A percentile compares a stretch with the other conserved stretches of the same genome.
Conservation (phyloP, 129 eudicot species). For the Chrysanthemum lavandulifolium region DNA sequence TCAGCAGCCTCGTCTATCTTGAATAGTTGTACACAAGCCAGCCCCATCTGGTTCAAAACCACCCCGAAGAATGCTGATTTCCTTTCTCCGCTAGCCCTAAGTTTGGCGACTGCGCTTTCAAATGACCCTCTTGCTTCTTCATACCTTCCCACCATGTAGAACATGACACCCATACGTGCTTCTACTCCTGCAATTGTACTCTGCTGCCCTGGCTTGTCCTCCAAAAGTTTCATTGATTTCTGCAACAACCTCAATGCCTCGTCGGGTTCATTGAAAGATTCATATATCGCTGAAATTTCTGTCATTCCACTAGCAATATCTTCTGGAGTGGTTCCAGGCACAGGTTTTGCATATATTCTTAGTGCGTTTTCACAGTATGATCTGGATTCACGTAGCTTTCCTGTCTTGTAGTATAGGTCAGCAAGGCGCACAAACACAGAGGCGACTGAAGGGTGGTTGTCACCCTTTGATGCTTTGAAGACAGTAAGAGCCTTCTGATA, state of each 20-base stretch:
- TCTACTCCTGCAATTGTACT: constrained; percentile 93
- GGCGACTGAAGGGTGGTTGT: constrained; percentile 95
- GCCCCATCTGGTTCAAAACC: constrained; percentile 92
- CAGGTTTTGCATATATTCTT: constrained; percentile 89
- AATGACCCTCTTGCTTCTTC: constrained; percentile 81
- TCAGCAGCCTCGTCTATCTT: constrained; percentile 97
- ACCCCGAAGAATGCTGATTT: constrained; percentile 97
- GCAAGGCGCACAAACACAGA: constrained; percentile 92
- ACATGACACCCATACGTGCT: constrained; percentile 97
- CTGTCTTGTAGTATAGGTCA: constrained; percentile 90
- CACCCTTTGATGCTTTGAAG: constrained; percentile 95
- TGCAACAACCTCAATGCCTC: constrained; percentile 83
- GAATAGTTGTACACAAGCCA: constrained; percentile 90
- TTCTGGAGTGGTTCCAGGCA: constrained; percentile 89
- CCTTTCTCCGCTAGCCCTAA: constrained; percentile 86
- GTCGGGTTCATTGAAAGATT: constrained; percentile 87
- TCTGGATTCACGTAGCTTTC: constrained; percentile 84
- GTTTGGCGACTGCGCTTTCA: constrained; percentile 81
- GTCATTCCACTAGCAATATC: constrained; percentile 92
- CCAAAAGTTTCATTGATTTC: constrained; percentile 84
- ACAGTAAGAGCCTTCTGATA: constrained; percentile 95
- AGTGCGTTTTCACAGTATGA: constrained; percentile 92
- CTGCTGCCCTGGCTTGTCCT: constrained; percentile 96
- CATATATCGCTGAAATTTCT: constrained; percentile 89
- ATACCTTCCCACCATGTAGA: constrained; percentile 83